phyloP scores from a whole-genome alignment of 352 stramenopile genomes.

The Globisporangium iwayamae region DNA sequence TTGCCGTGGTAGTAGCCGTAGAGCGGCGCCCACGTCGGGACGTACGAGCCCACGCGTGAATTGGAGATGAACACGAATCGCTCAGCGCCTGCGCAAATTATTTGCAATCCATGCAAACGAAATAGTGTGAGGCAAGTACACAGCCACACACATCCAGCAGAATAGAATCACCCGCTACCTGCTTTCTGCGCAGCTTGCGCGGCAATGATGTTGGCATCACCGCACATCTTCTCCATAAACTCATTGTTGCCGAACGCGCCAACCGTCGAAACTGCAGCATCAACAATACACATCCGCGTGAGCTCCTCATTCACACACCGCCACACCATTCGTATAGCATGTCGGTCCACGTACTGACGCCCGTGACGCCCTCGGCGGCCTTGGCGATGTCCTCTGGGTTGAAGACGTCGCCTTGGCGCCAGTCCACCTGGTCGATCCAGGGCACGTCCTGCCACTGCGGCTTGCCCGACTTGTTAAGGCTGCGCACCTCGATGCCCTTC shows the following conservation, averaged over 20 bases:
- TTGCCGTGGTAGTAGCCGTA: constrained; percentile 91
- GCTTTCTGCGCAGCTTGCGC: constrained; percentile 70
- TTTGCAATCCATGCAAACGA: neutral
- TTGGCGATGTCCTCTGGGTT: constrained; percentile 55
- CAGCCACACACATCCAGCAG: neutral
- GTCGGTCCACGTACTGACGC: constrained; percentile 50
- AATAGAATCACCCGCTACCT: constrained; percentile 14
- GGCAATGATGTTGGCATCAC: constrained; percentile 82
- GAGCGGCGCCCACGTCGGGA: constrained; percentile 71
- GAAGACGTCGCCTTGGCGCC: constrained; percentile 84
- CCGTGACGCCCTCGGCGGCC: constrained; percentile 70
- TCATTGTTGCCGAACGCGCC: constrained; percentile 87
- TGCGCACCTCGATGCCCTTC: constrained; percentile 85
- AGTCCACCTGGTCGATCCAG: constrained; percentile 87
- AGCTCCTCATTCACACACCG: neutral
- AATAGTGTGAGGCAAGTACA: neutral
- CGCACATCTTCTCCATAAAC: constrained; percentile 88
- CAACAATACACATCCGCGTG: neutral
- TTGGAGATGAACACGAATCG: constrained; percentile 92
- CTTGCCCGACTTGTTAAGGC: constrained; percentile 80
- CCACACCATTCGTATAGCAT: neutral
- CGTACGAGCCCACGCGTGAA: constrained; percentile 78
- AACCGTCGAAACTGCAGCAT: constrained; percentile 71
- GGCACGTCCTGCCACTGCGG: constrained; percentile 73
- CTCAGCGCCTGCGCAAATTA: constrained; percentile 32